These are phyloP conservation scores for Camellia japonica DNA, from an alignment of 148 eudicot species.

Conservation along the genomic window DNA sequence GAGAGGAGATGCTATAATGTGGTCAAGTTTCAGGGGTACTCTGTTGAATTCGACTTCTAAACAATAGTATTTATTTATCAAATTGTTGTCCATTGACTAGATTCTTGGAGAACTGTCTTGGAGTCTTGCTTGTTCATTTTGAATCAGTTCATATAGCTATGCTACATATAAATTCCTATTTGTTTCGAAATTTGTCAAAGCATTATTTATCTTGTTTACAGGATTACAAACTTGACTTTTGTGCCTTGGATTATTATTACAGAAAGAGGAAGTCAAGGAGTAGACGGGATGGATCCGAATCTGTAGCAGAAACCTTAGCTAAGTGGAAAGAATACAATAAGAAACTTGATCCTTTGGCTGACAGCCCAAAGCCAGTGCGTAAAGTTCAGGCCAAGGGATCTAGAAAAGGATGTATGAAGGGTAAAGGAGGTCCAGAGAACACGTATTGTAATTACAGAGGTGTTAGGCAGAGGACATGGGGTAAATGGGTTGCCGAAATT, in stretches of 20 bases:
- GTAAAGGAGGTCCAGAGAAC: conserved; percentile 92
- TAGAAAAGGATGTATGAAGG: conserved; percentile 92
- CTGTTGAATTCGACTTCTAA: no score
- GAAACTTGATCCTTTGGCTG: conserved; percentile 21
- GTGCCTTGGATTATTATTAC: conserved; percentile 28
- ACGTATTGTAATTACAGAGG: conserved; percentile 56
- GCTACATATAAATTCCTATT: no score
- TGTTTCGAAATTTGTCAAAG: not conserved
- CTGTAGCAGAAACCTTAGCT: conserved; percentile 58
- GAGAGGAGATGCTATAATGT: no score
- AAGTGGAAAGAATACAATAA: conserved; percentile 69
- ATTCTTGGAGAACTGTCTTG: no score
- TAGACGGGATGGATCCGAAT: conserved; percentile 34
- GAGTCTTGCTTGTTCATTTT: no score
- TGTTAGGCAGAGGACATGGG: conserved; percentile 92
- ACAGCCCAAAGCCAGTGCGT: conserved; percentile 32
- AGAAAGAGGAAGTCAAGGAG: conserved; percentile 62
- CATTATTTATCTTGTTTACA: conserved; percentile 14
- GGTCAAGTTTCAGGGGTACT: no score
- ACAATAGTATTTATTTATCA: no score
- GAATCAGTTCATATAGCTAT: no score
- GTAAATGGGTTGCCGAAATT: conserved; percentile 95
- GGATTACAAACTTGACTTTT: conserved; percentile 16
- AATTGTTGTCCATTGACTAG: no score
- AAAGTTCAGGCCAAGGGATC: conserved; percentile 86